Base-by-base conservation (phyloP, 2,329 filamentous ascomycete genomes). In the Lecanicillium sp. region DNA sequence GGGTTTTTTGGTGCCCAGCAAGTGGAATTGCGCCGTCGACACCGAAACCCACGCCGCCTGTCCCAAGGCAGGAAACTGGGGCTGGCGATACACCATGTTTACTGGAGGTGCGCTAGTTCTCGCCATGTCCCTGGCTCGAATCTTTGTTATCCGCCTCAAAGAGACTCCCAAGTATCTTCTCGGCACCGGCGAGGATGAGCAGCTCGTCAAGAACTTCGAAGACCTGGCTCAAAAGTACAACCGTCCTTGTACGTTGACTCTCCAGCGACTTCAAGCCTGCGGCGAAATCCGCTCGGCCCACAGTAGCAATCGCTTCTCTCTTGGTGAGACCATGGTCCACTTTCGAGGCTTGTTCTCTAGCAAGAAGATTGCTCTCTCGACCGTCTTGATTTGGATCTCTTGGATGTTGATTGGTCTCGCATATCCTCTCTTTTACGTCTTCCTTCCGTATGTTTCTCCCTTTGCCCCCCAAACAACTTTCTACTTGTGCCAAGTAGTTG, bases 391-490 rank as follows among this genome's bases (percentile, higher is more conserved):
- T 45, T 84, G 79, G 74, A 52, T 82, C 5, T 80, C 75, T 0
- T 87, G 83, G 83, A 68, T 74, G 0, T 52, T 83, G 3, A 83
- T 85, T 25, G 82, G 83, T 6, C 67, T 87, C 0, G 81, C 79
- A 1, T 87, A 86, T 48, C 83, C 83, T 0, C 64, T 88, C 0
- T 88, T 83, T 57, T 83, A 84, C 46, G 81, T 85, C 38, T 88
- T 87, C 55, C 61, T 87, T 2, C 77, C 77, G 63, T 70, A 54
- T 45, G 62, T 57, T 8, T 25, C 22, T 11, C 11, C 11, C 11
- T 11, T 25, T 25, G 22, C 22, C 22, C 11, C 7, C 22, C 11
- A 11, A n/a, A 29, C 37, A 25, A 11, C 20, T 14, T 20, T 31
- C 3, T 12, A n/a, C 22, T 17, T 17, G 19, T 9, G 14, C 14